phyloP scores from a whole-genome alignment of 306 rosid genomes.

The Medicago lupulina region DNA sequence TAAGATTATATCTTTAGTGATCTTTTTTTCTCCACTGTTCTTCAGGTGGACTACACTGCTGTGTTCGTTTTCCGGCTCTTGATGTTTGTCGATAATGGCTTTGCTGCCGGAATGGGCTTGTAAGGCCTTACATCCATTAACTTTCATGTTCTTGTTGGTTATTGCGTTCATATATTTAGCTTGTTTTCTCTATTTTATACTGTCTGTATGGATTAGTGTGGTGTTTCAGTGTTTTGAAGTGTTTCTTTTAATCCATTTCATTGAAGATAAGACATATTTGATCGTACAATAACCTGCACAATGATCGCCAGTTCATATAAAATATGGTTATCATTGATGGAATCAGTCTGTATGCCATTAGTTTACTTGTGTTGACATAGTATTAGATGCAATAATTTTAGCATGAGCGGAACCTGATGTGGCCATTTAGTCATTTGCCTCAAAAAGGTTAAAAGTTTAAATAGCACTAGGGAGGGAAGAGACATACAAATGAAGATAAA shows the following conservation, averaged over 20 bases:
- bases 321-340: constrained; percentile 28
- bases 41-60: constrained; percentile 88
- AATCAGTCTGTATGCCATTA: constrained; percentile 1
- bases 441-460: constrained; percentile 36
- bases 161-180: not conserved
- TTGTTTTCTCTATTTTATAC: constrained; percentile 21
- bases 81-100: constrained; percentile 98
- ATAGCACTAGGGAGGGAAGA: constrained; percentile 1
- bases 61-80: constrained; percentile 91
- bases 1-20: not conserved
- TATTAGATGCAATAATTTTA: not conserved
- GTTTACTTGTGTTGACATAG: not conserved
- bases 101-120: constrained; percentile 99
- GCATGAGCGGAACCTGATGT: constrained; percentile 10
- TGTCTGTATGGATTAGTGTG: not conserved
- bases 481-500: constrained; percentile 24
- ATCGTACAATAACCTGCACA: not conserved
- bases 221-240: constrained; percentile 4
- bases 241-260: not conserved
- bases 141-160: constrained; percentile 29
- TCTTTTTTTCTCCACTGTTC: not conserved
- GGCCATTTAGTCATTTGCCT: constrained; percentile 4
- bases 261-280: constrained; percentile 8
- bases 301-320: constrained; percentile 16
- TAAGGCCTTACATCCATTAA: constrained; percentile 60